Evolutionary conservation across 257 asterid species (phyloP).

Genomic region (Solanum ahanhuiri): DNA sequence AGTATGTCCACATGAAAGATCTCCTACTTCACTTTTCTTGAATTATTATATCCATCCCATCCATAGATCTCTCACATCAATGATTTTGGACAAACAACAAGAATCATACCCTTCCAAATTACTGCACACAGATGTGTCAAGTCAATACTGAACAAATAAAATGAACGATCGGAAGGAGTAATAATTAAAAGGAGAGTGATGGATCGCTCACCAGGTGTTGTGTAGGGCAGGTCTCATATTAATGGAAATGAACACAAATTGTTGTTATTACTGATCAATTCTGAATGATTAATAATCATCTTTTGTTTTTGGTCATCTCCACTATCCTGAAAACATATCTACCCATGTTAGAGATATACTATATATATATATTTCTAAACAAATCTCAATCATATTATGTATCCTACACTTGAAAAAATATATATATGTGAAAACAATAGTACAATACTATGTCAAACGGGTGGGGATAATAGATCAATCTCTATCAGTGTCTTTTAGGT

Average conservation of each 20-base stretch:
- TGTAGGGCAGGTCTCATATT: slow-evolving; percentile 22
- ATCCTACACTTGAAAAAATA: neutral
- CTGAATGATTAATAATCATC: slow-evolving; percentile 32
- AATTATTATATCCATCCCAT: neutral
- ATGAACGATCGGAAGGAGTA: neutral
- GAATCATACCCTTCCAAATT: neutral
- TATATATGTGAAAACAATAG: neutral
- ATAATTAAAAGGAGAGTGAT: slow-evolving; percentile 20
- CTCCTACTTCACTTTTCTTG: neutral
- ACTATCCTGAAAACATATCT: slow-evolving; percentile 33
- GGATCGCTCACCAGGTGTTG: slow-evolving; percentile 29
- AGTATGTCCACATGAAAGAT: neutral
- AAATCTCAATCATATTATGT: neutral
- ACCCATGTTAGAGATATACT: neutral
- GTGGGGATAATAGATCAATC: neutral
- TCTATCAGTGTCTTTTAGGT: neutral
- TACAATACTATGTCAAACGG: neutral
- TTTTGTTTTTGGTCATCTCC: slow-evolving; percentile 51
- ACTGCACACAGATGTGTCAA: neutral
- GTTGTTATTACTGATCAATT: slow-evolving; percentile 18
- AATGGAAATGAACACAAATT: slow-evolving; percentile 38
- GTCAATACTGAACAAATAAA: too few relatives aligned
- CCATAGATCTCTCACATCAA: neutral
- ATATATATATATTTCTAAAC: neutral
- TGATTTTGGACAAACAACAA: neutral